These are phyloP conservation scores for Microdochium bolleyi DNA, from an alignment of 2,329 filamentous ascomycete species.

Conservation along the genomic window DNA sequence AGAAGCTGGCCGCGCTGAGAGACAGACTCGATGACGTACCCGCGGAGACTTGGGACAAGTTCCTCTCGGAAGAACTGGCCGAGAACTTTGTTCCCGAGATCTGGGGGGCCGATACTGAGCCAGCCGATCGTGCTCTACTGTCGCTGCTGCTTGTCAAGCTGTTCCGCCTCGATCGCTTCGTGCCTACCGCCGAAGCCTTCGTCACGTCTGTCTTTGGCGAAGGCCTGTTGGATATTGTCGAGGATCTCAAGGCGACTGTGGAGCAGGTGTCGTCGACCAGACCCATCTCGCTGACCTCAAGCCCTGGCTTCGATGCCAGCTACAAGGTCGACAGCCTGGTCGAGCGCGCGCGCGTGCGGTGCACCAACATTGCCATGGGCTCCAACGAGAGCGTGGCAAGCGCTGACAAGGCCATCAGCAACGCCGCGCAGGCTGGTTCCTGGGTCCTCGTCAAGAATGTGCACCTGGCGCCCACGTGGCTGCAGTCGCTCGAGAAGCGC, in stretches of 20 bases:
- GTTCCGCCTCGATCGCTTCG: slow-evolving; percentile 90
- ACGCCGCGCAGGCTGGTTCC: slow-evolving; percentile 81
- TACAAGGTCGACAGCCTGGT: slow-evolving; percentile 98
- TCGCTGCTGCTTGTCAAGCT: slow-evolving; percentile 89
- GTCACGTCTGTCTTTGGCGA: slow-evolving; percentile 78
- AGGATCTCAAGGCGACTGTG: slow-evolving; percentile 80
- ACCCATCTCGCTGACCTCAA: slow-evolving; percentile 88
- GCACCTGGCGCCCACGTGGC: slow-evolving; percentile 89
- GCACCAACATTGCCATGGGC: slow-evolving; percentile 98
- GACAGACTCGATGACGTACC: slow-evolving; percentile 57
- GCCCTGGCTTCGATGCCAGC: slow-evolving; percentile 92
- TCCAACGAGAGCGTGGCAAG: slow-evolving; percentile 89
- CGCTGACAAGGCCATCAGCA: slow-evolving; percentile 91
- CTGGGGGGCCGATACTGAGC: slow-evolving; percentile 58
- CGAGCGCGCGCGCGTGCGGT: slow-evolving; percentile 71
- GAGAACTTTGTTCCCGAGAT: slow-evolving; percentile 74
- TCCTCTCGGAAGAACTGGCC: slow-evolving; percentile 78
- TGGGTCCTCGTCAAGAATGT: slow-evolving; percentile 99
- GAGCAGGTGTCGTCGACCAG: slow-evolving; percentile 75
- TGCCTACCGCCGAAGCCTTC: slow-evolving; percentile 88
- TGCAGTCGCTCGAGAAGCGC: slow-evolving; percentile 94
- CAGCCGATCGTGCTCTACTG: slow-evolving; percentile 68
- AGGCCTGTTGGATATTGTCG: slow-evolving; percentile 72
- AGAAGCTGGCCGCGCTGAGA: slow-evolving; percentile 66
- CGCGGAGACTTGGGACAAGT: slow-evolving; percentile 65